Percentiles rank a stretch among this genome's conserved stretches.
Conservation (phyloP, 345 rosid species). For the Citrus inodora region DNA sequence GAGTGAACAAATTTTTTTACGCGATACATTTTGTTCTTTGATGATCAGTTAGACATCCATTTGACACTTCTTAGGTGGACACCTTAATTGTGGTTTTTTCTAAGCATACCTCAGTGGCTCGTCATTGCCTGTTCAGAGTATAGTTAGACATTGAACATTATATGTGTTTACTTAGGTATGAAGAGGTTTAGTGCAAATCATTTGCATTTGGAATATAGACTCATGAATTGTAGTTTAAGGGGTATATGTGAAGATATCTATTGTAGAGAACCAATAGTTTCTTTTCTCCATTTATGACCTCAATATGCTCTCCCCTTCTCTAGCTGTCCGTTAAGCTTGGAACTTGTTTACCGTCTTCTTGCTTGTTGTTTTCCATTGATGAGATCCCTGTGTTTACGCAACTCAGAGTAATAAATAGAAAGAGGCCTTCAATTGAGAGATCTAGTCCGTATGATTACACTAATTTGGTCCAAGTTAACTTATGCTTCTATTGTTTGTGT, state of each 20-base stretch:
- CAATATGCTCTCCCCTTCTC: too few species aligned
- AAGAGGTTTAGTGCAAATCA: neutral
- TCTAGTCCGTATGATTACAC: too few species aligned
- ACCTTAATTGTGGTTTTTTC: neutral
- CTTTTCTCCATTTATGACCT: neutral
- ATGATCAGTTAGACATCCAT: neutral
- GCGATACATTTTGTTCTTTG: constrained; percentile 10
- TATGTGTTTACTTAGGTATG: neutral
- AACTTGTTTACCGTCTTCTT: too few species aligned
- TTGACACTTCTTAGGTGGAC: neutral
- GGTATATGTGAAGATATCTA: neutral
- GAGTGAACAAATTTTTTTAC: neutral
- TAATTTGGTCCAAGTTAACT: neutral
- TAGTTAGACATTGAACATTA: neutral
- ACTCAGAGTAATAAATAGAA: too few species aligned
- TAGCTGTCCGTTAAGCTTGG: too few species aligned
- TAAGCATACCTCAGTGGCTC: neutral
- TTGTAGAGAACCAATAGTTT: neutral
- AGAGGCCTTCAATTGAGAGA: too few species aligned
- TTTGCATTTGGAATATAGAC: neutral
- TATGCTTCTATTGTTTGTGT: neutral
- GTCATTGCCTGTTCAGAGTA: neutral
- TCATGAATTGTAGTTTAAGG: neutral
- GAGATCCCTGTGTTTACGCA: too few species aligned
- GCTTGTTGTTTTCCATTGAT: too few species aligned